phyloP scores from a whole-genome alignment of 768 basidiomycete species.

The Naganishia vishniacii region DNA sequence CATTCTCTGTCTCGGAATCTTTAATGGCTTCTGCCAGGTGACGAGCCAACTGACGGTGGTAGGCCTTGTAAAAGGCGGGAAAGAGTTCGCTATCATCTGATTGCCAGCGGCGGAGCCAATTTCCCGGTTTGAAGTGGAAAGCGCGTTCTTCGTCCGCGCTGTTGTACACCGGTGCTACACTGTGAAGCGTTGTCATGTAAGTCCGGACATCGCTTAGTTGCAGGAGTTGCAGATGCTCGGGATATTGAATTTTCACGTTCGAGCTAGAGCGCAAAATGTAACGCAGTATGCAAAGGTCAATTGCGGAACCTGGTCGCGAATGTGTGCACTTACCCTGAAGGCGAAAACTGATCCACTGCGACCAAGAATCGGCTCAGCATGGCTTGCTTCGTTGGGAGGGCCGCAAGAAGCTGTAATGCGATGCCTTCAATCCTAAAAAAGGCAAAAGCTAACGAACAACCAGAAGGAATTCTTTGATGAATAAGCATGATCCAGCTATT shows the following conservation, averaged over 20 bases:
- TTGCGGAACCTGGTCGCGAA: not conserved
- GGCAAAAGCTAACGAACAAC: conserved; percentile 46
- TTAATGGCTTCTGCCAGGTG: conserved; percentile 42
- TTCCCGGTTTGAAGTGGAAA: conserved; percentile 47
- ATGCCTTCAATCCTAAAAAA: conserved; percentile 53
- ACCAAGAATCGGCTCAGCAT: conserved; percentile 46
- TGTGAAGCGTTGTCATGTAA: conserved; percentile 39
- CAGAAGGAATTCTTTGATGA: too few relatives aligned
- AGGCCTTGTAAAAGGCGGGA: conserved; percentile 52
- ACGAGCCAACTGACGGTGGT: conserved; percentile 51
- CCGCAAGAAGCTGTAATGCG: conserved; percentile 50
- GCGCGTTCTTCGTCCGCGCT: conserved; percentile 39
- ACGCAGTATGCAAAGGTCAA: not conserved
- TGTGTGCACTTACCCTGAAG: not conserved
- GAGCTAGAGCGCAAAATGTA: not conserved
- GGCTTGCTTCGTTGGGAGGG: conserved; percentile 48
- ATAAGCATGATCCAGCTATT: too few relatives aligned
- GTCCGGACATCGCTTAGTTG: conserved; percentile 43
- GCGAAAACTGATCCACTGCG: conserved; percentile 15
- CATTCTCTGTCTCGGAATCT: conserved; percentile 33
- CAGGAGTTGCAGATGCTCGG: conserved; percentile 43
- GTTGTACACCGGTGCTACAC: conserved; percentile 34
- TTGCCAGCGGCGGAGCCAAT: conserved; percentile 53
- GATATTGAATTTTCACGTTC: conserved; percentile 36
- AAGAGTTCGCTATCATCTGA: conserved; percentile 53